Evolutionary conservation across 257 asterid species (phyloP), one percentile per base, ranked within the genome.

Genomic region (Avicennia marina): DNA sequence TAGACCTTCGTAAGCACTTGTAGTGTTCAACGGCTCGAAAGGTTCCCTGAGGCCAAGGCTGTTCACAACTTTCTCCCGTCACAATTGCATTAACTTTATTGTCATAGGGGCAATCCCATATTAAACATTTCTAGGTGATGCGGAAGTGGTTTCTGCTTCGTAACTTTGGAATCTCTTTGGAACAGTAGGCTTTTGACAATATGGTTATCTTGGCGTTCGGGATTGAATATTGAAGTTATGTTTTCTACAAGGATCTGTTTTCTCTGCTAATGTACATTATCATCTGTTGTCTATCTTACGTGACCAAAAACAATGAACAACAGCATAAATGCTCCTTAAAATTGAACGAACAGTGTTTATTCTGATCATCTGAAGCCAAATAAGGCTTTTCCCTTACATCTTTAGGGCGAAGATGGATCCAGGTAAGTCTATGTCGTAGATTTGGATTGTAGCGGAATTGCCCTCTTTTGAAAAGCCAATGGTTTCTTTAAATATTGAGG

Each of bases 21-120:
- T 11, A 24, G 3, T 44, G 46, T 59, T 41, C 64, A 70, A 72
- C 52, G 68, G 73, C n/a, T 57, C 49, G 53, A 71, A 62, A 60
- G 26, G 32, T 29, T 15, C 32, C 49, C 36, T 29, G 19, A 11
- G n/a, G 39, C 25, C 11, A 27, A 26, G 36, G 10, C 43, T 20
- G 12, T 10, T 36, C 26, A 41, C 17, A 11, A 38, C 41, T 50
- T 53, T 50, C 36, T 27, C 59, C 59, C 12, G 11, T 56, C 75
- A 56, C 40, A 22, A 22, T 50, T 16, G 31, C 10, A 12, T 32
- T 11, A 22, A 7, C 17, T 21, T 46, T 44, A 11, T 11, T 32
- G 22, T 33, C 40, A 11, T 39, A 56, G 16, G n/a, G 18, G 9
- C 2, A 21, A n/a, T 34, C 1, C 16, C 29, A 1, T 20, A 45